A percentile compares a stretch with the other conserved stretches of the same genome.
phyloP scores from a whole-genome alignment of 2,329 filamentous ascomycete genomes.

The Davidsoniella australis region DNA sequence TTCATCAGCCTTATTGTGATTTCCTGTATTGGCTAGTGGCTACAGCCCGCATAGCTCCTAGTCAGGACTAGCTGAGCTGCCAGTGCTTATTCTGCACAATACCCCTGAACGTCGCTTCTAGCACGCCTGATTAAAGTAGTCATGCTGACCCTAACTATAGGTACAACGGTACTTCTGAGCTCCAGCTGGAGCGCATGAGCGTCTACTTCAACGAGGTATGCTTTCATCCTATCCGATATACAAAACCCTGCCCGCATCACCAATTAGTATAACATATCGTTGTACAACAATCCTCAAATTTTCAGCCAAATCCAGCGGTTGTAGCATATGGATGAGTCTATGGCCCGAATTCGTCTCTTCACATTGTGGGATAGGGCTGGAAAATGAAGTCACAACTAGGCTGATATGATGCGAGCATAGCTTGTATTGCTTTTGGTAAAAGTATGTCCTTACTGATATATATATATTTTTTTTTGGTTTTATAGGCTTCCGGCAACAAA shows the following conservation, averaged over 20 bases:
- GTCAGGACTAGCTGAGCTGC: neutral
- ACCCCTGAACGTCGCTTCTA: conserved; percentile 4
- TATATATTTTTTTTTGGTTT: neutral
- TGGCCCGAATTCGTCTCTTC: neutral
- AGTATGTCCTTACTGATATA: too few species aligned
- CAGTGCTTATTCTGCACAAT: neutral
- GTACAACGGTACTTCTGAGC: conserved; percentile 95
- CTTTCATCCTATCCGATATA: too few species aligned
- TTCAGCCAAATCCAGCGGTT: neutral
- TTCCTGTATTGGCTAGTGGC: neutral
- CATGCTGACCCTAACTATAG: conserved; percentile 26
- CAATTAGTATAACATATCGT: neutral
- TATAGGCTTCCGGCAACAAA: conserved; percentile 86
- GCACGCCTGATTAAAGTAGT: too few species aligned
- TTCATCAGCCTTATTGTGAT: neutral
- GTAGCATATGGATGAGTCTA: neutral
- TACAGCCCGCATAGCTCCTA: neutral
- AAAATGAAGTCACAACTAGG: neutral
- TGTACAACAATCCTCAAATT: neutral
- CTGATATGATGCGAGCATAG: neutral
- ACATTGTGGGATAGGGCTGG: neutral
- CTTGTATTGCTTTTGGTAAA: neutral
- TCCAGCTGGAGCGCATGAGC: conserved; percentile 99
- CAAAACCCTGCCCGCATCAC: neutral
- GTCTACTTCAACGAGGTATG: conserved; percentile 83